phyloP scores from a whole-genome alignment of 108 stramenopile genomes.

The Stephanodiscus triporus region DNA sequence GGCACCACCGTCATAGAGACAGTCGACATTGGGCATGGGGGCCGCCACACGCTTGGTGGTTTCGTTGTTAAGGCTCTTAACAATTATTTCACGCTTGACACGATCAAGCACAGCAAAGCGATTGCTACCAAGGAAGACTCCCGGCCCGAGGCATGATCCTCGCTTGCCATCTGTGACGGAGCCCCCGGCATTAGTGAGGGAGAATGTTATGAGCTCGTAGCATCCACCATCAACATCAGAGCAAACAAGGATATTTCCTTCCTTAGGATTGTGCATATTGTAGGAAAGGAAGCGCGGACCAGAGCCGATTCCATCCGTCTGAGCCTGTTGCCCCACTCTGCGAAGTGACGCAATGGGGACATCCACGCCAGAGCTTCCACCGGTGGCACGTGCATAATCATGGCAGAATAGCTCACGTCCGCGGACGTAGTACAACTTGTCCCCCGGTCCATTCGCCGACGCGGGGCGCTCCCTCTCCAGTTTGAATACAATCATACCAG shows the following conservation, averaged over 20 bases:
- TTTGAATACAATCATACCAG: constrained; percentile 99
- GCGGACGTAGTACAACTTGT: constrained; percentile 93
- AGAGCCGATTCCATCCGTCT: constrained; percentile 91
- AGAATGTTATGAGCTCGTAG: constrained; percentile 95
- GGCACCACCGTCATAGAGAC: constrained; percentile 91
- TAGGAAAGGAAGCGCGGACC: constrained; percentile 91
- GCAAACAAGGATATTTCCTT: constrained; percentile 91
- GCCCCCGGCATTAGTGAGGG: constrained; percentile 73
- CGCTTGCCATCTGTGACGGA: constrained; percentile 92
- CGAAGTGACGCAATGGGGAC: constrained; percentile 90
- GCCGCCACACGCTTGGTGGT: constrained; percentile 92
- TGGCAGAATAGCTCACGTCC: constrained; percentile 95
- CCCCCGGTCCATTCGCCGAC: constrained; percentile 69
- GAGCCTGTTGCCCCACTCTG: constrained; percentile 89
- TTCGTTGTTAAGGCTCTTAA: constrained; percentile 97
- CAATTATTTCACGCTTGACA: constrained; percentile 87
- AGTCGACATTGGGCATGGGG: constrained; percentile 91
- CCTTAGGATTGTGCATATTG: constrained; percentile 95
- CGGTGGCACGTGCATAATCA: constrained; percentile 76
- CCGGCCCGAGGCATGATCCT: constrained; percentile 90
- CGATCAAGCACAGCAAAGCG: constrained; percentile 96
- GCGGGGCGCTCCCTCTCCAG: constrained; percentile 98
- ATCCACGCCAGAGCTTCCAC: constrained; percentile 80
- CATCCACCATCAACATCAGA: constrained; percentile 93
- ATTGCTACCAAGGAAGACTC: constrained; percentile 94